These are phyloP conservation scores for Rauvolfia tetraphylla DNA, from an alignment of 257 asterid genomes.

Conservation along the genomic window DNA sequence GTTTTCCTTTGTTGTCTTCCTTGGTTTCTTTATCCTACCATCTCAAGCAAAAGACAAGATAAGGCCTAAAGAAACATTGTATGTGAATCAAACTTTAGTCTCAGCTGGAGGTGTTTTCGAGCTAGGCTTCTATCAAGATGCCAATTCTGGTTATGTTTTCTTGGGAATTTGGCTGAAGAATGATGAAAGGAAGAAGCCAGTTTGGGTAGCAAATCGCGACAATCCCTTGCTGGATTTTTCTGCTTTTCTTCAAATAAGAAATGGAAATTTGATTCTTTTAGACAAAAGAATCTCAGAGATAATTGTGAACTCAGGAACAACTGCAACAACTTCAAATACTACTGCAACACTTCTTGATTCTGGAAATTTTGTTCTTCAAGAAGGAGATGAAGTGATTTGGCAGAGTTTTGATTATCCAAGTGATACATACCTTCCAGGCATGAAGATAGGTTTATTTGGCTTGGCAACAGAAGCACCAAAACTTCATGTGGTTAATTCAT, in stretches of 20 bases:
- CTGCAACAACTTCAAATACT: constrained; percentile 1
- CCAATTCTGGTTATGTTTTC: not conserved
- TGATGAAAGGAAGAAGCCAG: constrained; percentile 3
- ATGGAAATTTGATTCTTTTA: not conserved
- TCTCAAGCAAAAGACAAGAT: constrained; percentile 3
- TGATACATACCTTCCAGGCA: not conserved
- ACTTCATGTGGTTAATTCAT: not conserved
- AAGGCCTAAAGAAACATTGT: not conserved
- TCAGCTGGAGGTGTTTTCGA: not conserved
- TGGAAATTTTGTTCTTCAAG: constrained; percentile 6
- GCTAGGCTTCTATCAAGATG: constrained; percentile 6
- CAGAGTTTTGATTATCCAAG: constrained; percentile 12
- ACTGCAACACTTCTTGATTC: constrained; percentile 9
- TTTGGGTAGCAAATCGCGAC: constrained; percentile 9
- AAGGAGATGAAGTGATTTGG: constrained; percentile 8
- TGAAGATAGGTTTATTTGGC: constrained; percentile 14
- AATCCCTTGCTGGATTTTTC: constrained; percentile 3
- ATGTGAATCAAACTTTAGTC: not conserved
- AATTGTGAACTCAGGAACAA: not conserved
- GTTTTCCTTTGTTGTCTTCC: not conserved
- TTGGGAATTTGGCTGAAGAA: constrained; percentile 7
- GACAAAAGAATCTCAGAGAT: not conserved
- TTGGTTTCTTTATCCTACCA: not conserved
- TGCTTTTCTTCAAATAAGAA: constrained; percentile 2
- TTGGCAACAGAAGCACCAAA: not conserved